Base-by-base conservation (phyloP, 225 moss, liverwort and hornwort species). In the Asterella californica region DNA sequence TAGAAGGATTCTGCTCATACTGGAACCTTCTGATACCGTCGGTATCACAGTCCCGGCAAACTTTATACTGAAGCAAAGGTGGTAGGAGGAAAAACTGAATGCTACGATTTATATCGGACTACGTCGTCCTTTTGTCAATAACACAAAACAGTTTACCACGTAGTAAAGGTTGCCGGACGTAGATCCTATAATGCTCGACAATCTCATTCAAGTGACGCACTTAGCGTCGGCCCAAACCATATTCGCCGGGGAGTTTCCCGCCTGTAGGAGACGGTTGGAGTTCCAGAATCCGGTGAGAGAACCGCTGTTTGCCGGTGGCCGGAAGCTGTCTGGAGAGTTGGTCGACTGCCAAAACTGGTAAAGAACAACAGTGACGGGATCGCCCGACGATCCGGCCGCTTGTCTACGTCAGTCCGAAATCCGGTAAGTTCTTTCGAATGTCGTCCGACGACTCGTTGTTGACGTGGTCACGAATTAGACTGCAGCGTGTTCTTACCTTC, bases 201-300 rank as follows among this genome's bases (percentile, higher is more conserved):
- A 37, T 19, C 38, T 22, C 69, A 45, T 38, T 38, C 69, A 38
- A 19, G 38, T 38, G 38, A 70, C 7, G 69, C 1, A n/a, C n/a
- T n/a, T n/a, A 70, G 42, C 24, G 10, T 70, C 69, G 69, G 38
- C 24, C 38, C 69, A 33, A 70, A 45, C 22, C 69, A 45, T 2
- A 8, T 9, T 19, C 37, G 24, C 69, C 69, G 18, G 69, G 69
- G 69, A 37, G 38, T 70, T 70, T 70, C 69, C 69, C 69, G 69
- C 42, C 42, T 37, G 69, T 24, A 37, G 19, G 69, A 30, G 22
- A 70, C 42, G 22, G 42, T 70, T 70, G 42, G 42, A 70, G 69
- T 70, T 70, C 38, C 69, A 38, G 69, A 70, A 70, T 21, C 69
- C 33, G 67, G 67, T 67, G 1, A 15, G 33, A 36, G 67, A 14